phyloP scores from a whole-genome alignment of 1,284 basidiomycete species.

The Ustilago tritici region DNA sequence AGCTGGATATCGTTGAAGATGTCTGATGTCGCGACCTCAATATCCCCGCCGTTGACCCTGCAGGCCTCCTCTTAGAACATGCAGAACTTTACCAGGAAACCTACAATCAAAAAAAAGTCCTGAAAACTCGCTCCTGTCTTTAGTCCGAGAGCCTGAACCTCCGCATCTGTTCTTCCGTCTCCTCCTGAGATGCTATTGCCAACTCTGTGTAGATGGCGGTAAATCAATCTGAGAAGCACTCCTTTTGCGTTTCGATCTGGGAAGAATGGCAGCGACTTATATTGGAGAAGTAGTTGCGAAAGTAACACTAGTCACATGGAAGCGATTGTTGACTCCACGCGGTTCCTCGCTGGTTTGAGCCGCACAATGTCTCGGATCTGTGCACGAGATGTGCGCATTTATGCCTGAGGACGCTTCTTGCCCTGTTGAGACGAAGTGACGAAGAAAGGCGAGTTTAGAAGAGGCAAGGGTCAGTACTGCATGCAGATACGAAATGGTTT shows the following conservation, averaged over 20 bases:
- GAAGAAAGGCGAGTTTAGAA: not conserved
- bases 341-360: not conserved
- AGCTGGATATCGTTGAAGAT: slow-evolving; percentile 60
- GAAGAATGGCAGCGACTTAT: slow-evolving; percentile 4
- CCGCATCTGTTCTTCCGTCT: not conserved
- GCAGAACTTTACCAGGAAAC: not conserved
- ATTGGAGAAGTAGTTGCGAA: slow-evolving; percentile 10
- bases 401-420: slow-evolving; percentile 44
- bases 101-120: not conserved
- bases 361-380: not conserved
- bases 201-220: not conserved
- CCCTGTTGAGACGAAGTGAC: slow-evolving; percentile 17
- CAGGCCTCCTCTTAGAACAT: not conserved
- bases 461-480: slow-evolving; percentile 8
- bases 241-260: not conserved
- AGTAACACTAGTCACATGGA: slow-evolving; percentile 1
- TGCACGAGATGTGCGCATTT: slow-evolving; percentile 7
- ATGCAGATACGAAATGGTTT: not conserved
- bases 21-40: slow-evolving; percentile 3
- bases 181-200: not conserved
- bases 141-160: not conserved
- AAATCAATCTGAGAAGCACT: not conserved
- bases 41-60: not conserved
- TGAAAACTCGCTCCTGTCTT: not conserved
- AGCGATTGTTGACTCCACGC: not conserved